Conservation (phyloP, 768 basidiomycete genomes). For the Psilocybe sp. region DNA sequence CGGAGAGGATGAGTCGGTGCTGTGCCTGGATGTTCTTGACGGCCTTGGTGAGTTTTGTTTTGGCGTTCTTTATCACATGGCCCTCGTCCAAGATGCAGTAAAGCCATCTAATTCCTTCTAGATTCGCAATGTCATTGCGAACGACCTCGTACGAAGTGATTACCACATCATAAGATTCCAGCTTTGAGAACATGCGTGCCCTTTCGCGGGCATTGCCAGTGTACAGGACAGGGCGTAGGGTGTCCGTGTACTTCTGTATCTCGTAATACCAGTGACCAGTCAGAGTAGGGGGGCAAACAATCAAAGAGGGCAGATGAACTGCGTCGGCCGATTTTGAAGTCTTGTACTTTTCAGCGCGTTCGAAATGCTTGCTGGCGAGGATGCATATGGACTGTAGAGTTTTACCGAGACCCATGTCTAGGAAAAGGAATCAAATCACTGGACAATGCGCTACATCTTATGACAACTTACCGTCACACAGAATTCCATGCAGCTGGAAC, state of each 20-base stretch:
- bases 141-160: slow-evolving; percentile 98
- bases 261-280: slow-evolving; percentile 99
- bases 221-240: slow-evolving; percentile 82
- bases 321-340: slow-evolving; percentile 70
- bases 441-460: background rate
- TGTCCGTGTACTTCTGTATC: slow-evolving; percentile 87
- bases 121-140: slow-evolving; percentile 82
- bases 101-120: slow-evolving; percentile 79
- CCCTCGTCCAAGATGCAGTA: slow-evolving; percentile 98
- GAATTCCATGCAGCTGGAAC: slow-evolving; percentile 95
- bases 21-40: slow-evolving; percentile 89
- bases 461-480: slow-evolving; percentile 81
- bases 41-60: slow-evolving; percentile 95
- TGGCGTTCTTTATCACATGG: slow-evolving; percentile 98
- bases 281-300: slow-evolving; percentile 94
- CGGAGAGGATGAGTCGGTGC: slow-evolving; percentile 92
- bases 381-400: slow-evolving; percentile 98
- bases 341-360: slow-evolving; percentile 69
- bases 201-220: slow-evolving; percentile 86
- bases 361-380: slow-evolving; percentile 88
- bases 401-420: slow-evolving; percentile 99
- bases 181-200: slow-evolving; percentile 56
- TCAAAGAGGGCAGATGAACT: slow-evolving; percentile 88
- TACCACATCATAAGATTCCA: slow-evolving; percentile 81
- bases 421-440: background rate